These are phyloP conservation scores for Pisolithus microcarpus DNA, from an alignment of 768 basidiomycete species.

Conservation along the genomic window DNA sequence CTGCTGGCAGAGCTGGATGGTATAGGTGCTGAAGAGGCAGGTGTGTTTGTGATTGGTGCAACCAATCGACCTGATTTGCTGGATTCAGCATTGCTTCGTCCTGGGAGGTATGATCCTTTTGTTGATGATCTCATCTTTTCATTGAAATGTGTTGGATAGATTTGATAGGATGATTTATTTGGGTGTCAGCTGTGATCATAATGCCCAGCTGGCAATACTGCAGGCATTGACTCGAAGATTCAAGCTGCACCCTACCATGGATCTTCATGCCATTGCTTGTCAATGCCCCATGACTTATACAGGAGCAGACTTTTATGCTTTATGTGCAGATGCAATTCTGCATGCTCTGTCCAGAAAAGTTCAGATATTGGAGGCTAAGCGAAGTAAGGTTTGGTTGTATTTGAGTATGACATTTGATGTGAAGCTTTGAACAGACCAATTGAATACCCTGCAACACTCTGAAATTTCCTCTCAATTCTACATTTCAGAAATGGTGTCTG, in stretches of 20 bases:
- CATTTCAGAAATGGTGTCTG: constrained; percentile 70
- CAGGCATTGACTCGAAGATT: constrained; percentile 92
- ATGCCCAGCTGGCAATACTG: constrained; percentile 79
- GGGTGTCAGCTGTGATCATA: constrained; percentile 82
- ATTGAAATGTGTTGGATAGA: constrained; percentile 32
- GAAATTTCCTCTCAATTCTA: constrained; percentile 88
- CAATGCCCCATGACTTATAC: constrained; percentile 90
- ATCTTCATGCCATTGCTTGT: constrained; percentile 57
- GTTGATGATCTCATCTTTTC: neutral
- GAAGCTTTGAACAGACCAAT: constrained; percentile 20
- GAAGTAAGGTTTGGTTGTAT: constrained; percentile 42
- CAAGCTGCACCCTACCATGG: constrained; percentile 60
- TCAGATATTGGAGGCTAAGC: constrained; percentile 63
- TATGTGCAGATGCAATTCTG: constrained; percentile 94
- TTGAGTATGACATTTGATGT: neutral
- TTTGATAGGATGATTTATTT: constrained; percentile 97
- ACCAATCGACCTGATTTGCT: constrained; percentile 91
- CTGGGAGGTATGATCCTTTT: constrained; percentile 57
- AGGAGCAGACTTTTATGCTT: constrained; percentile 96
- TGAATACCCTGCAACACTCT: constrained; percentile 46
- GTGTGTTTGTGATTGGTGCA: constrained; percentile 92
- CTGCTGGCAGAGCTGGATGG: constrained; percentile 91
- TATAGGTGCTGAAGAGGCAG: constrained; percentile 59
- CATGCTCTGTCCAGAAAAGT: constrained; percentile 92
- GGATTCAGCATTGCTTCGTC: constrained; percentile 82